Evolutionary conservation across 345 rosid species (phyloP).

Genomic region (Linum usitatissimum): DNA sequence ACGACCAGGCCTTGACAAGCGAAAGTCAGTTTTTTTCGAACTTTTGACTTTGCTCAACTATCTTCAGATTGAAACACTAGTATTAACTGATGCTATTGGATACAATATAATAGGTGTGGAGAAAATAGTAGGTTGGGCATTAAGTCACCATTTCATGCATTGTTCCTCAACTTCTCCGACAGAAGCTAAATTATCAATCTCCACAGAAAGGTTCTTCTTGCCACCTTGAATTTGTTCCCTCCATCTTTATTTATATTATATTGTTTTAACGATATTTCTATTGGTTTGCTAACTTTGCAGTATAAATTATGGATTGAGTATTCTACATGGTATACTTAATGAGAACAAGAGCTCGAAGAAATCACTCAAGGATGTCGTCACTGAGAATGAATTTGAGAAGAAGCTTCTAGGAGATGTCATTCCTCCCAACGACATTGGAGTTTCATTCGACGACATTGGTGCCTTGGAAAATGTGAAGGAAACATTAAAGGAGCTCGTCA

Average conservation of each 20-base stretch:
- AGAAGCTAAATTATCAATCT: slow-evolving; percentile 60
- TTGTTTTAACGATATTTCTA: slow-evolving; percentile 4
- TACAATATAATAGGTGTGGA: slow-evolving; percentile 54
- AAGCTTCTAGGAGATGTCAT: slow-evolving; percentile 94
- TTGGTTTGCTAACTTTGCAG: slow-evolving; percentile 32
- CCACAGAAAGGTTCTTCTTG: slow-evolving; percentile 55
- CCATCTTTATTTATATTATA: background rate
- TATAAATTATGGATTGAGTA: slow-evolving; percentile 53
- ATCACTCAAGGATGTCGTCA: slow-evolving; percentile 90
- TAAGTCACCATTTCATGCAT: slow-evolving; percentile 72
- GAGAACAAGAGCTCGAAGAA: slow-evolving; percentile 73
- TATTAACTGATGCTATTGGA: slow-evolving; percentile 1
- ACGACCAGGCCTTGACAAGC: slow-evolving; percentile 70
- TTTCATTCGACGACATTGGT: slow-evolving; percentile 93
- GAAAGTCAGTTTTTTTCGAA: slow-evolving; percentile 45
- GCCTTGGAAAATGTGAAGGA: slow-evolving; percentile 96
- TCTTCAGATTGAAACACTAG: background rate
- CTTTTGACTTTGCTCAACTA: background rate
- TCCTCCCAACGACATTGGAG: slow-evolving; percentile 93
- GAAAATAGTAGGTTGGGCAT: slow-evolving; percentile 90
- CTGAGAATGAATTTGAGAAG: slow-evolving; percentile 97
- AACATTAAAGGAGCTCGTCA: slow-evolving; percentile 95
- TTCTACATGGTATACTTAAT: slow-evolving; percentile 54
- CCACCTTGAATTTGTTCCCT: background rate
- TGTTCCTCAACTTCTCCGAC: slow-evolving; percentile 41